Evolutionary conservation across 1,284 basidiomycete genomes (phyloP).

Genomic region (Irpex sp.): DNA sequence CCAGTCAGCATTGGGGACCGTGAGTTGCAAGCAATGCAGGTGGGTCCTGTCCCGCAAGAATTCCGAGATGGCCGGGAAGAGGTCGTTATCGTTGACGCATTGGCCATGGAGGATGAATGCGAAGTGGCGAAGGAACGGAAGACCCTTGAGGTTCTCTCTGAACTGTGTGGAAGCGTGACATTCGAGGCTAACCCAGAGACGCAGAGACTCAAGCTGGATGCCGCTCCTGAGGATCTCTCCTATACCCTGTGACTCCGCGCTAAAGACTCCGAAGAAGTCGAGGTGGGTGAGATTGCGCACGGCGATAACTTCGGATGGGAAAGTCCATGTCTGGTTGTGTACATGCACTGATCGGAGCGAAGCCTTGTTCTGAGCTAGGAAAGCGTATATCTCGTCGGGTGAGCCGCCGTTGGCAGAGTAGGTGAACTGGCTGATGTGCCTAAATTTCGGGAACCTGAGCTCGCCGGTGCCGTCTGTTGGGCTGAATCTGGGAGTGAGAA

Average conservation of each 20-base stretch:
- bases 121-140: conserved; percentile 65
- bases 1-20: conserved; percentile 43
- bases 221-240: conserved; percentile 56
- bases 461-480: conserved; percentile 48
- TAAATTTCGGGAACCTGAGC: conserved; percentile 52
- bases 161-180: conserved; percentile 48
- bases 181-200: conserved; percentile 50
- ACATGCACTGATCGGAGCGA: conserved; percentile 54
- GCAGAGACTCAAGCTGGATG: conserved; percentile 58
- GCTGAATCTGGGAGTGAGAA: conserved; percentile 26
- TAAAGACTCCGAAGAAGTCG: conserved; percentile 56
- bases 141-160: conserved; percentile 33
- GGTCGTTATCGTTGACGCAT: conserved; percentile 49
- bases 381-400: conserved; percentile 36
- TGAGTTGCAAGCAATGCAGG: conserved; percentile 49
- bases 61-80: conserved; percentile 65
- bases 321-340: conserved; percentile 52
- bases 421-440: conserved; percentile 55
- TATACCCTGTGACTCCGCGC: conserved; percentile 45
- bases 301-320: conserved; percentile 49
- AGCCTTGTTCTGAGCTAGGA: conserved; percentile 51
- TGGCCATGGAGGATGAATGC: conserved; percentile 50
- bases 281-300: conserved; percentile 63
- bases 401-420: conserved; percentile 41
- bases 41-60: conserved; percentile 58